These are phyloP conservation scores for Cladosporium sphaerospermum DNA, from an alignment of 2,329 filamentous ascomycete species.

Conservation along the genomic window DNA sequence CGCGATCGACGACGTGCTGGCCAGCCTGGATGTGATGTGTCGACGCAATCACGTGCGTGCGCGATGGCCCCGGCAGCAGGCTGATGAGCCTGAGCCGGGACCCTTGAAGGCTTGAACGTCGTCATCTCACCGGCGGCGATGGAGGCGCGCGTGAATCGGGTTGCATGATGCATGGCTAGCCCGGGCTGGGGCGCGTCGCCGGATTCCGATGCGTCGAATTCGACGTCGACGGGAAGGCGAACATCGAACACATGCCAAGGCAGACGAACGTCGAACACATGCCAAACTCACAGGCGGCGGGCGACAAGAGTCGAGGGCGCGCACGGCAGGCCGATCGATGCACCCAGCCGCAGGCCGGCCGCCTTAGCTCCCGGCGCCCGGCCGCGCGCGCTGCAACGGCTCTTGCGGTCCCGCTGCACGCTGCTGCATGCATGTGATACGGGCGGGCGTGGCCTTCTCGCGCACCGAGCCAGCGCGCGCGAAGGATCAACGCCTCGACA, in stretches of 20 bases:
- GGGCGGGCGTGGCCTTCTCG: background rate
- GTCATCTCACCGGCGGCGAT: too few relatives aligned
- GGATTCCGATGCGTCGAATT: slow-evolving; percentile 10
- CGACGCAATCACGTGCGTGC: background rate
- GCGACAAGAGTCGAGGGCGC: too few relatives aligned
- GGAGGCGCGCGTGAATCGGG: too few relatives aligned
- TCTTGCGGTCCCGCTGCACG: slow-evolving; percentile 12
- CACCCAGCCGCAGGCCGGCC: slow-evolving; percentile 8
- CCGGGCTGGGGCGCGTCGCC: slow-evolving; percentile 4
- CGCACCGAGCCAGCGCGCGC: background rate
- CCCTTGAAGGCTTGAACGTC: too few relatives aligned
- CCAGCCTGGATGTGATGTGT: background rate
- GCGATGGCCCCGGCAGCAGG: too few relatives aligned
- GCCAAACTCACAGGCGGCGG: too few relatives aligned
- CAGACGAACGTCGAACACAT: background rate
- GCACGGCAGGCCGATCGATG: slow-evolving; percentile 7
- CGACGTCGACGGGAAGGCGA: background rate
- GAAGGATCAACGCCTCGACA: slow-evolving; percentile 5
- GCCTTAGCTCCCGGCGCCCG: background rate
- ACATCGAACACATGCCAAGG: background rate
- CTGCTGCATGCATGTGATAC: slow-evolving; percentile 12
- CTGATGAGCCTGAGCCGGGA: too few relatives aligned
- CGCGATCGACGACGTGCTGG: too few relatives aligned
- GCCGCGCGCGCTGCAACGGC: slow-evolving; percentile 4
- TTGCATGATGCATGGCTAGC: background rate